A percentile compares a stretch with the other conserved stretches of the same genome.
phyloP scores from a whole-genome alignment of 495 filamentous ascomycete species.

The Daldinia vernicosa region DNA sequence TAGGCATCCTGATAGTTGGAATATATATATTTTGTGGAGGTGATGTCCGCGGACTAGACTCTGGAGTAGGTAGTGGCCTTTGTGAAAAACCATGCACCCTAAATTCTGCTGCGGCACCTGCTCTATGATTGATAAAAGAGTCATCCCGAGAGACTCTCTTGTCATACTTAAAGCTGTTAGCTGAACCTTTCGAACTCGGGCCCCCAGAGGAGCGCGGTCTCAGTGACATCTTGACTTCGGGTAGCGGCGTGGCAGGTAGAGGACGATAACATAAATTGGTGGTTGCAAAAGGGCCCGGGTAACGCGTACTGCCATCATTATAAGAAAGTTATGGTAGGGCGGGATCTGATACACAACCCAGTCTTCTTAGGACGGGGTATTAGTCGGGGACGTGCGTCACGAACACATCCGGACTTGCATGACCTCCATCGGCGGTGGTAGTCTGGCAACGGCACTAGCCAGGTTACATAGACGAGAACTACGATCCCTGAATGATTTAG shows the following conservation, averaged over 20 bases:
- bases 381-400: slow-evolving; percentile 51
- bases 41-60: slow-evolving; percentile 48
- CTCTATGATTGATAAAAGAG: slow-evolving; percentile 49
- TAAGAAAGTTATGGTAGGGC: slow-evolving; percentile 47
- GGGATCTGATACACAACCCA: slow-evolving; percentile 57
- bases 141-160: slow-evolving; percentile 60
- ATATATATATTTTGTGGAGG: slow-evolving; percentile 37
- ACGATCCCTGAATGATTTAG: slow-evolving; percentile 25
- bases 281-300: slow-evolving; percentile 24
- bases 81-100: slow-evolving; percentile 47
- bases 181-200: slow-evolving; percentile 32
- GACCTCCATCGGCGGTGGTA: slow-evolving; percentile 27
- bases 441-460: slow-evolving; percentile 26
- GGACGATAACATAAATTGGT: slow-evolving; percentile 51
- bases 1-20: slow-evolving; percentile 45
- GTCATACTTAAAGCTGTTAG: slow-evolving; percentile 45
- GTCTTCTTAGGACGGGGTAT: slow-evolving; percentile 50
- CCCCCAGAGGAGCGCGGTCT: slow-evolving; percentile 55
- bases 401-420: slow-evolving; percentile 44
- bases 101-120: slow-evolving; percentile 33
- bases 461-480: slow-evolving; percentile 24
- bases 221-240: slow-evolving; percentile 48
- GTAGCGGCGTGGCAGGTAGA: slow-evolving; percentile 47
- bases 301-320: slow-evolving; percentile 34
- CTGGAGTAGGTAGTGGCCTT: slow-evolving; percentile 55